These are phyloP conservation scores for Echites panduratus DNA, from an alignment of 257 asterid species.

Conservation along the genomic window DNA sequence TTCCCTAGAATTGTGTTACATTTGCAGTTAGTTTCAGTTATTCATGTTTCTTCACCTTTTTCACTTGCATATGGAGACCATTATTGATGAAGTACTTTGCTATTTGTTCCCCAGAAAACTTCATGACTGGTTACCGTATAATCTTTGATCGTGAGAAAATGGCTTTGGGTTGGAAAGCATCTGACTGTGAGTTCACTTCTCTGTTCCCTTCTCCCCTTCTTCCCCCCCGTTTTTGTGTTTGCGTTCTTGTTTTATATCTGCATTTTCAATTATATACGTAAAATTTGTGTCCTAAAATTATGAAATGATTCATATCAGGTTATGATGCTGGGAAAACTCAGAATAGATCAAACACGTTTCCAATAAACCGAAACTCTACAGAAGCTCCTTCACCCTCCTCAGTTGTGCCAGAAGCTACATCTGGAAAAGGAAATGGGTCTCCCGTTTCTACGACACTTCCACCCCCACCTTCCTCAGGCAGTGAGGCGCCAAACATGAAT, in stretches of 20 bases:
- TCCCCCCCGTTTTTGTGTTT: not conserved
- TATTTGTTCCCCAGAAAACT: conserved; percentile 56
- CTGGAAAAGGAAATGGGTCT: conserved; percentile 29
- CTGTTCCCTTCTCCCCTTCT: not conserved
- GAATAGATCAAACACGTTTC: conserved; percentile 46
- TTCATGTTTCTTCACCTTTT: not conserved
- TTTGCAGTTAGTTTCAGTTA: not conserved
- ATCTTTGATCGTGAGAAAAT: conserved; percentile 84
- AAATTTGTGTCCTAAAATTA: not conserved
- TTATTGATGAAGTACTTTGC: conserved; percentile 4
- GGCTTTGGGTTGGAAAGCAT: conserved; percentile 81
- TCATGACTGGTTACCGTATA: conserved; percentile 79
- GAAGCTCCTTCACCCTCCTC: conserved; percentile 59
- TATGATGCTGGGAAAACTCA: conserved; percentile 32
- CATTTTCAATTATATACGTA: not conserved
- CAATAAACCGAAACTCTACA: conserved; percentile 37
- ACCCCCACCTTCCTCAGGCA: conserved; percentile 33
- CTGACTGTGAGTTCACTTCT: conserved; percentile 57
- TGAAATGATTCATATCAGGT: conserved; percentile 36
- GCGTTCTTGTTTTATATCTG: not conserved
- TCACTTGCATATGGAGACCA: not conserved
- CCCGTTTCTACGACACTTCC: conserved; percentile 26
- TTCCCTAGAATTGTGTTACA: not conserved
- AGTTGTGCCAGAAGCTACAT: conserved; percentile 60
- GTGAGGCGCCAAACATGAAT: conserved; percentile 29